These are phyloP conservation scores for Forsythia suspensa DNA, from an alignment of 257 asterid genomes.

Conservation along the genomic window DNA sequence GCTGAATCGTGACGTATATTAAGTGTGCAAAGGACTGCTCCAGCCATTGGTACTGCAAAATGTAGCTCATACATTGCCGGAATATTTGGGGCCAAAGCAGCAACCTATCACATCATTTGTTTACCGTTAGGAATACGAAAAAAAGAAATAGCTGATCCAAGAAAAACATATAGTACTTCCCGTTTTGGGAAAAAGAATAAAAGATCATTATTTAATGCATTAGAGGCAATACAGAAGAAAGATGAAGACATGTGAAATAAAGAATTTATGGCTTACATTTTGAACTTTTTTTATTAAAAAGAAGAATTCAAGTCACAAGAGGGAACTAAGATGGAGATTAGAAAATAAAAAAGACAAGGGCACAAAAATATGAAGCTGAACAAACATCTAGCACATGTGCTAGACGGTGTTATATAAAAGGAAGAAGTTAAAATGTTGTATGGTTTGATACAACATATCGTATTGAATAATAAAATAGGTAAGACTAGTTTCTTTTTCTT, in stretches of 20 bases:
- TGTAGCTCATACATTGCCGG: conserved; percentile 26
- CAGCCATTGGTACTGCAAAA: conserved; percentile 28
- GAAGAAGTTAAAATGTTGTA: neutral
- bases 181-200: neutral
- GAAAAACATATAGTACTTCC: neutral
- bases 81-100: conserved; percentile 26
- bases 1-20: conserved; percentile 21
- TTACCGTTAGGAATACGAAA: neutral
- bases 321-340: neutral
- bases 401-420: neutral
- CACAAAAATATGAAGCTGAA: neutral
- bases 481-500: neutral
- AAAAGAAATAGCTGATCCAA: neutral
- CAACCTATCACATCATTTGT: conserved; percentile 12
- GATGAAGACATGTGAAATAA: neutral
- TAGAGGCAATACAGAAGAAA: neutral
- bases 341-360: neutral
- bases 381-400: neutral
- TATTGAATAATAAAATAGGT: neutral
- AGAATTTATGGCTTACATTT: neutral
- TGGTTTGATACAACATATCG: neutral
- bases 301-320: neutral
- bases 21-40: conserved; percentile 25
- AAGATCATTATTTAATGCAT: neutral
- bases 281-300: neutral